Base-by-base conservation (phyloP, 2,329 filamentous ascomycete species). In the Aspergillus jensenii region DNA sequence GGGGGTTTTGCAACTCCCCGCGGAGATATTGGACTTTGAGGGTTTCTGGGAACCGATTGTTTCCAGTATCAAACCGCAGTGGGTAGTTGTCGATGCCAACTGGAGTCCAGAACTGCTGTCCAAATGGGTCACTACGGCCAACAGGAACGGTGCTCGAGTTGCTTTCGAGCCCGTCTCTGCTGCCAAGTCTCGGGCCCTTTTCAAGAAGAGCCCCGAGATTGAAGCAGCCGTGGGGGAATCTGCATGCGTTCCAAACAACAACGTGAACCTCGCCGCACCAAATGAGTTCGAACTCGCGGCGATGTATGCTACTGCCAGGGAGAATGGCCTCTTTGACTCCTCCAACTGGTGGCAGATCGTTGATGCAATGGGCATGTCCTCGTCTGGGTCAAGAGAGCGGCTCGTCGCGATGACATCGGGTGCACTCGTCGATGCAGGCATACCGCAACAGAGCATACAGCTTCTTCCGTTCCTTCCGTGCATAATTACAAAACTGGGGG, bases 161-260 rank as follows among this genome's bases (percentile, higher is more conserved):
- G 89, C 90, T 12, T 96, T 93, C 68, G 95, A 98, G 74, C 93
- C 95, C 1, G 95, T 98, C 6, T 96, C 91, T 1, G 86, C 84
- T 1, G 86, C 85, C 59, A 99, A 98, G 78, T 85, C 90, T 4
- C 79, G 82, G 47, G 82, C 86, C 8, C 79, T 93, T 6, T 96
- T 95, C 76, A 53, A 66, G 58, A 59, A 55, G 27, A 54, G 59
- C 62, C 56, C 58, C n/a, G 65, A 58, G 47, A 47, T 43, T 11
- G 58, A 57, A 27, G 62, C 70, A 4, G 65, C 70, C 41, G 69
- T 80, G 51, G 63, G 69, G 11, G 64, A 68, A 12, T 62, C 68
- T 12, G 63, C 71, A 35, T 67, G 74, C 82, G 59, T 93, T 80
- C 77, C 91, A 84, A 1, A 71, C 76, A 19, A 88, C 8, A 80